phyloP scores from a whole-genome alignment of 495 filamentous ascomycete genomes.

The Lasiosphaeria miniovina region DNA sequence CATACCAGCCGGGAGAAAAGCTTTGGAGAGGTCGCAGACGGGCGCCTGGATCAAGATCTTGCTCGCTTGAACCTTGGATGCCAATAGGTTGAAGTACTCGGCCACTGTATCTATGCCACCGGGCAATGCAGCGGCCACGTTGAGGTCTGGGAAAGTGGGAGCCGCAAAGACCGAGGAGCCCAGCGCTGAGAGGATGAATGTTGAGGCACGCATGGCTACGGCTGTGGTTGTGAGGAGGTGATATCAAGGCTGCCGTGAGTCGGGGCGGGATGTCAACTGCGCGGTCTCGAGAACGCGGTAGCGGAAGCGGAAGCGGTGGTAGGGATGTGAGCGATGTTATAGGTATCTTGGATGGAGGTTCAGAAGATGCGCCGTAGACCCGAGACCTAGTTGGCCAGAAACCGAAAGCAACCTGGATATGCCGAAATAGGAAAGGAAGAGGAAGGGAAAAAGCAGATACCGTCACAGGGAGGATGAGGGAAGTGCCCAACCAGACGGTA shows the following conservation, averaged over 20 bases:
- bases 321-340: slow-evolving; percentile 12
- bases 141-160: slow-evolving; percentile 43
- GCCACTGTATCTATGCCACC: slow-evolving; percentile 42
- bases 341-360: slow-evolving; percentile 13
- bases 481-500: slow-evolving; percentile 14
- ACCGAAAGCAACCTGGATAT: not conserved
- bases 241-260: not conserved
- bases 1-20: slow-evolving; percentile 45
- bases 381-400: not conserved
- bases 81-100: slow-evolving; percentile 55
- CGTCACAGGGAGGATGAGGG: slow-evolving; percentile 12
- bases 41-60: slow-evolving; percentile 37
- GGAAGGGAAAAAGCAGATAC: slow-evolving; percentile 33
- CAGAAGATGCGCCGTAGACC: not conserved
- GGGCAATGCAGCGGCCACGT: slow-evolving; percentile 31
- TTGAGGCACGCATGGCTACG: slow-evolving; percentile 44
- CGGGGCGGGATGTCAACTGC: not conserved
- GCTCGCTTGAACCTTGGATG: slow-evolving; percentile 43
- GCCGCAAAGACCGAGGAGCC: slow-evolving; percentile 46
- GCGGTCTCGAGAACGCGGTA: slow-evolving; percentile 5
- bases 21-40: slow-evolving; percentile 50
- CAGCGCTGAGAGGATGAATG: slow-evolving; percentile 45
- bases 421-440: slow-evolving; percentile 24
- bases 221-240: slow-evolving; percentile 6
- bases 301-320: slow-evolving; percentile 15